Evolutionary conservation across 1,284 basidiomycete species (phyloP).

Genomic region (Phlebopus sp.): DNA sequence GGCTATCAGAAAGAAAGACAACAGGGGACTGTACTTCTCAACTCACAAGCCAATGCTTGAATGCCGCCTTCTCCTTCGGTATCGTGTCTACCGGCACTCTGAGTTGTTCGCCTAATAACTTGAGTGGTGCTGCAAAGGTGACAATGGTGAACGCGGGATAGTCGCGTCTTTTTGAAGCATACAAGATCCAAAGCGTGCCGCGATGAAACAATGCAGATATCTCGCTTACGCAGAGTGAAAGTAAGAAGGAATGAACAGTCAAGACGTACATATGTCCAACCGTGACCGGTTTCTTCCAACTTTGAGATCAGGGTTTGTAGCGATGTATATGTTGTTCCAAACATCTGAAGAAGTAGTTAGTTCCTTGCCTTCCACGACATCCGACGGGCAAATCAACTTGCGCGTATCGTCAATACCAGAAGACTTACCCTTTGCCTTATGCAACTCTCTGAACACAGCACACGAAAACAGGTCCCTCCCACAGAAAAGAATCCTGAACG

Average conservation of each 20-base stretch:
- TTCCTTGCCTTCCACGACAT: background rate
- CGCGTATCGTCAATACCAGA: too few relatives aligned
- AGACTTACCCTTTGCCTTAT: constrained; percentile 38
- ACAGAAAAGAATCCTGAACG: constrained; percentile 50
- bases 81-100: constrained; percentile 54
- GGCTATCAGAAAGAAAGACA: constrained; percentile 24
- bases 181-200: too few relatives aligned
- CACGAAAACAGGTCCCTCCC: constrained; percentile 62
- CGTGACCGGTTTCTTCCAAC: constrained; percentile 35
- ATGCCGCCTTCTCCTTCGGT: constrained; percentile 51
- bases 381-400: too few relatives aligned
- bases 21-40: background rate
- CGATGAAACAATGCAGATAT: too few relatives aligned
- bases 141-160: background rate
- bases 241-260: constrained; percentile 19
- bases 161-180: background rate
- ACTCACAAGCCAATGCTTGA: constrained; percentile 58
- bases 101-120: constrained; percentile 46
- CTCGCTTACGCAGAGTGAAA: constrained; percentile 31
- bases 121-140: constrained; percentile 52
- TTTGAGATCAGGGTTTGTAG: constrained; percentile 49
- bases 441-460: constrained; percentile 40
- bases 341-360: constrained; percentile 24
- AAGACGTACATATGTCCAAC: constrained; percentile 26
- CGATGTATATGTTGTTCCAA: constrained; percentile 28